Percentiles rank a stretch among this genome's conserved stretches.
These are phyloP conservation scores for Ceratobasidium sp. DNA, from an alignment of 1,284 basidiomycete genomes.

Conservation along the genomic window DNA sequence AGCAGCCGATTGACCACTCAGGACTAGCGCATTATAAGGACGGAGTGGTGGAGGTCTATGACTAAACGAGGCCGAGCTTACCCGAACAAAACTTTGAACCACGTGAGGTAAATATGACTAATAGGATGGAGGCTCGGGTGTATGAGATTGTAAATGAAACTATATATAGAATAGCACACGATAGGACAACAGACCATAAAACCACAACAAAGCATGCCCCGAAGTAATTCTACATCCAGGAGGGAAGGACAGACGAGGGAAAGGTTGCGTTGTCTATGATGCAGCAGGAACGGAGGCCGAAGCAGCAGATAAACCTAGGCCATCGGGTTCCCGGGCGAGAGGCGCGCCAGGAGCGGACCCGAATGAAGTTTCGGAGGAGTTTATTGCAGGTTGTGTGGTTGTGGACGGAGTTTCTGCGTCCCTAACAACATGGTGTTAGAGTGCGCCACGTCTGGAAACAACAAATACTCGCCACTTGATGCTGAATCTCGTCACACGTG, in stretches of 20 bases:
- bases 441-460: neutral
- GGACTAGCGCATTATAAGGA: constrained; percentile 8
- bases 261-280: constrained; percentile 2
- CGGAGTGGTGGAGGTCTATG: neutral
- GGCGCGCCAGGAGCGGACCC: constrained; percentile 54
- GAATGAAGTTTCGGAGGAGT: constrained; percentile 40
- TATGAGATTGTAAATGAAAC: constrained; percentile 10
- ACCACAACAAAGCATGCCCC: constrained; percentile 7
- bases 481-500: constrained; percentile 84
- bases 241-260: neutral
- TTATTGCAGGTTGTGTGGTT: constrained; percentile 53
- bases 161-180: constrained; percentile 11
- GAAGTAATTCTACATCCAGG: constrained; percentile 19
- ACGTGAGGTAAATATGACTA: constrained; percentile 15
- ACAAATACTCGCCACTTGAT: constrained; percentile 75
- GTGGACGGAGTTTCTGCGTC: constrained; percentile 73
- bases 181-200: constrained; percentile 21
- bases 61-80: neutral
- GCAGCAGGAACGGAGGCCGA: constrained; percentile 83
- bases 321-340: constrained; percentile 12
- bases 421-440: constrained; percentile 14
- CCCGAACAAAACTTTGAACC: neutral
- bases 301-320: constrained; percentile 54
- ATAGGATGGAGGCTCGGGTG: neutral
- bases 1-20: neutral